A percentile compares a stretch with the other conserved stretches of the same genome.
phyloP scores from a whole-genome alignment of 2,329 filamentous ascomycete genomes.

The Epichloe amarillans region DNA sequence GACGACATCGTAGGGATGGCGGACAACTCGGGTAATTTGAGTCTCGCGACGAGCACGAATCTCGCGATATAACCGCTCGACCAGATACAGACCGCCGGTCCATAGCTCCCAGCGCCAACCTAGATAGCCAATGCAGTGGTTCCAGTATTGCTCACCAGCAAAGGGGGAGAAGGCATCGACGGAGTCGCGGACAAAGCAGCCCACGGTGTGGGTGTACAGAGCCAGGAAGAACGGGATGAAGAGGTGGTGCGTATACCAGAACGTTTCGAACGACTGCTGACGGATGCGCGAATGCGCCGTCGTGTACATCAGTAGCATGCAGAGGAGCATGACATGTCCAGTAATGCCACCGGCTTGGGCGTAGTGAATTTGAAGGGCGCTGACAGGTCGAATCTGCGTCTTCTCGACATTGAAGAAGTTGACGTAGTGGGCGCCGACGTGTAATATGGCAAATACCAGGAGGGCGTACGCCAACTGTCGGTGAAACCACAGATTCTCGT shows the following conservation, averaged over 20 bases:
- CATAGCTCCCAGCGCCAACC: conserved; percentile 96
- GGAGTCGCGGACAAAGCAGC: conserved; percentile 89
- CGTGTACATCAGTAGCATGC: conserved; percentile 97
- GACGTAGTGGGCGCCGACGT: conserved; percentile 77
- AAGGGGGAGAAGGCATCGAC: conserved; percentile 65
- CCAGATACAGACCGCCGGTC: conserved; percentile 71
- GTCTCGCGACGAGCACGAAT: conserved; percentile 72
- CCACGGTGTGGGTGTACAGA: conserved; percentile 89
- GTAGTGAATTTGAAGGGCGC: conserved; percentile 86
- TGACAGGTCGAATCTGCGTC: conserved; percentile 64
- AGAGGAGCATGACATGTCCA: conserved; percentile 95
- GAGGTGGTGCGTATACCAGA: conserved; percentile 99
- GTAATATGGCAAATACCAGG: conserved; percentile 67
- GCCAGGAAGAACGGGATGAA: conserved; percentile 90
- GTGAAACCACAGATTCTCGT: conserved; percentile 96
- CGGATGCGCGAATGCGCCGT: conserved; percentile 87
- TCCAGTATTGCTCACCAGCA: conserved; percentile 70
- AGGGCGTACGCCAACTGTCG: conserved; percentile 84
- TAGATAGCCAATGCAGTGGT: conserved; percentile 85
- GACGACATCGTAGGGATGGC: conserved; percentile 92
- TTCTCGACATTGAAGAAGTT: conserved; percentile 97
- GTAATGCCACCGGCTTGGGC: conserved; percentile 80
- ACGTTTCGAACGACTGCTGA: conserved; percentile 94
- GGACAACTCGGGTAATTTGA: conserved; percentile 83
- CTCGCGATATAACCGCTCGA: conserved; percentile 84